Base-by-base conservation (phyloP, 768 basidiomycete genomes). In the Leccinum subgranulosum region DNA sequence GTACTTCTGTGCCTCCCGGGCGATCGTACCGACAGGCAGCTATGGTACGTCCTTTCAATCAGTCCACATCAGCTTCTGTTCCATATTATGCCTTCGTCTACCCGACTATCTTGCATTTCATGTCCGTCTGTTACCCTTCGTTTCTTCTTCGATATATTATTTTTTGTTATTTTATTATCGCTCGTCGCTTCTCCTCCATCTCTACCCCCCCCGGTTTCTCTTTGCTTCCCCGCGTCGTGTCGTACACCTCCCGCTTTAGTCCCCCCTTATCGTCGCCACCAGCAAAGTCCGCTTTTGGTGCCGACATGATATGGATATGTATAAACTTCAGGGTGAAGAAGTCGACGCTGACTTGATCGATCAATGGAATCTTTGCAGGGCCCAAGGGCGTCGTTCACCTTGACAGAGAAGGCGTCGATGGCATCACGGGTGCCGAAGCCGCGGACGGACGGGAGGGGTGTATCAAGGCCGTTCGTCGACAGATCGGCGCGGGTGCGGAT, bases 401-500 rank as follows among this genome's bases (percentile, higher is more conserved):
- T 2, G 75, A 79, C 51, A 66, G 67, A 47, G 80, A 84, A 57
- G 84, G 82, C 7, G 72, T 84, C 8, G 82, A 87, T 60, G 80
- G 82, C 1, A 73, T 83, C 39, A 79, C 75, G 4, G 83, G 86
- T 6, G 83, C 84, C 9, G 81, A 84, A 56, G 76, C 77, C 4
- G 84, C 79, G 1, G 84, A 87, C 60, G 86, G 85, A 1, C 69
- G 77, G 23, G 80, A 79, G 31, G 82, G 76, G 33, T 84, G 85
- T 62, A 66, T 80, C 41, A 77, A 76, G 57, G 84, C 79, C 12
- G 82, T 85, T 6, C 75, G 85, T 27, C 77, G 76, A 57, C 86
- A 87, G 60, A 77, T 87, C 54, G 85, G 85, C 29, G 80, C 82
- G 12, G 84, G 84, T 7, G 81, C 85, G 4, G 86, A 87, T 69